phyloP scores from a whole-genome alignment of 1,284 basidiomycete species.

The Afroboletus lepidellus region DNA sequence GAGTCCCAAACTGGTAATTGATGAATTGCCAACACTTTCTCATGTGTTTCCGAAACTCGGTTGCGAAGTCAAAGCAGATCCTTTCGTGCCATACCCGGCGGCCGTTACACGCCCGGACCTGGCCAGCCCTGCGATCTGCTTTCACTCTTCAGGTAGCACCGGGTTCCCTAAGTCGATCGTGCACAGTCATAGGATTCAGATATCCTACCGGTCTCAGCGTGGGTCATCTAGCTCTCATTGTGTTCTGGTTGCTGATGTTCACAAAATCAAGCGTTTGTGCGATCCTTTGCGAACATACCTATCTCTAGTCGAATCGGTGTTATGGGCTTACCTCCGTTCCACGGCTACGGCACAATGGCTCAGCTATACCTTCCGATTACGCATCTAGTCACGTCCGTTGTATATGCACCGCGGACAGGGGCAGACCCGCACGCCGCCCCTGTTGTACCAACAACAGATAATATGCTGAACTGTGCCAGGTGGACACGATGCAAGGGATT shows the following conservation, averaged over 20 bases:
- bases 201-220: too few relatives aligned
- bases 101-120: not conserved
- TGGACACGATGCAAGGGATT: slow-evolving; percentile 6
- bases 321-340: slow-evolving; percentile 9
- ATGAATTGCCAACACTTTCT: not conserved
- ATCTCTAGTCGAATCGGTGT: not conserved
- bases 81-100: not conserved
- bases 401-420: slow-evolving; percentile 10
- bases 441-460: slow-evolving; percentile 17
- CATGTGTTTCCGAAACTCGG: not conserved
- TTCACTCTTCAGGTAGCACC: slow-evolving; percentile 2
- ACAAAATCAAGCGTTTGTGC: too few relatives aligned
- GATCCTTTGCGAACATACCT: too few relatives aligned
- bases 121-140: not conserved
- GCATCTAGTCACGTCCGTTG: not conserved
- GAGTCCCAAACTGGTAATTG: not conserved
- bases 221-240: too few relatives aligned
- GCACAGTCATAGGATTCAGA: not conserved
- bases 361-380: slow-evolving; percentile 14
- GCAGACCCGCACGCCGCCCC: not conserved
- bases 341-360: slow-evolving; percentile 2
- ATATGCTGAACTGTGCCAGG: slow-evolving; percentile 12
- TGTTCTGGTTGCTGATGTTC: too few relatives aligned
- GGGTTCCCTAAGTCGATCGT: not conserved
- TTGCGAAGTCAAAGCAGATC: not conserved